These are phyloP conservation scores for Thoreauomyces humboldtii DNA, from an alignment of 192 early-diverging fungal species.

Conservation along the genomic window DNA sequence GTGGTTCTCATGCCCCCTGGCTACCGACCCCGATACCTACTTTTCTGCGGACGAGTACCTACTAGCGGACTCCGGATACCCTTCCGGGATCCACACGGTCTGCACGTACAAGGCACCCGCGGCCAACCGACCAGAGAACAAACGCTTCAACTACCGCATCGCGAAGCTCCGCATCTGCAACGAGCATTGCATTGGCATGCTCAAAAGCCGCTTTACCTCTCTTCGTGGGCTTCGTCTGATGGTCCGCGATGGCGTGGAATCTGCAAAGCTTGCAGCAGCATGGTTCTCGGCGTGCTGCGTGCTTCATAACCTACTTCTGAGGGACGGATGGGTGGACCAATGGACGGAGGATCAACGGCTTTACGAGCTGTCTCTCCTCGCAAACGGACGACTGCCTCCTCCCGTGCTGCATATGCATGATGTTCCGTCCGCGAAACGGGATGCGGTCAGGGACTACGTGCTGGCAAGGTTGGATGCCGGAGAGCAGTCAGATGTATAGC, in stretches of 20 bases:
- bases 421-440: background rate
- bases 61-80: background rate
- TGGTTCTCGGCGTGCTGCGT: slow-evolving; percentile 1
- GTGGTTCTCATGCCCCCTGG: background rate
- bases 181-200: slow-evolving; percentile 3
- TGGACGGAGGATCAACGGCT: background rate
- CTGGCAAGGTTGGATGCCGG: background rate
- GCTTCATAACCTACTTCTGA: background rate
- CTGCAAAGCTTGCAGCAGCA: background rate
- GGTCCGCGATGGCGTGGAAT: too few species aligned
- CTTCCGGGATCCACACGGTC: background rate
- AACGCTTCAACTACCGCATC: background rate
- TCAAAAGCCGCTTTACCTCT: background rate
- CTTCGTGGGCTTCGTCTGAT: background rate
- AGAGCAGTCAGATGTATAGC: too few species aligned
- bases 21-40: background rate
- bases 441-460: background rate
- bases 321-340: background rate
- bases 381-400: background rate
- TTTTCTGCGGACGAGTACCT: background rate
- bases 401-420: background rate
- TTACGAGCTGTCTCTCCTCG: too few species aligned
- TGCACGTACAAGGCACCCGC: background rate
- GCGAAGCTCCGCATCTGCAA: slow-evolving; percentile 1
- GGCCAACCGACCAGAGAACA: background rate